These are phyloP conservation scores for Tulasnella sp. DNA, from an alignment of 768 basidiomycete species.

Conservation along the genomic window DNA sequence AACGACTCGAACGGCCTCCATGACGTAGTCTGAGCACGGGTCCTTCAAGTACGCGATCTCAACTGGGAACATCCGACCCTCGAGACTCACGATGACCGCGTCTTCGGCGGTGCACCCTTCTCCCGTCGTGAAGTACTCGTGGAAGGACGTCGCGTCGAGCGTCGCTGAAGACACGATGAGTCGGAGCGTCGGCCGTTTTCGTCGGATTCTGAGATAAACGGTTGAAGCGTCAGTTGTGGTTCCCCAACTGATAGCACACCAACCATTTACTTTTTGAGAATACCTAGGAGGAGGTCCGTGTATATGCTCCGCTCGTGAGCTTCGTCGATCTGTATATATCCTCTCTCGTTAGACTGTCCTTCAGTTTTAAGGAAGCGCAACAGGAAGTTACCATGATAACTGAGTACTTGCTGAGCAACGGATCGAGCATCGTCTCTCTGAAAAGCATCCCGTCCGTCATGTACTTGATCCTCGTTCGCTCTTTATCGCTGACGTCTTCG, in stretches of 20 bases:
- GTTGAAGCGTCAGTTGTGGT: slow-evolving; percentile 85
- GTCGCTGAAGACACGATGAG: slow-evolving; percentile 98
- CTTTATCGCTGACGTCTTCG: slow-evolving; percentile 26
- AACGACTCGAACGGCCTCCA: slow-evolving; percentile 95
- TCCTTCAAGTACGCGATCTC: slow-evolving; percentile 98
- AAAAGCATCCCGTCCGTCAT: slow-evolving; percentile 35
- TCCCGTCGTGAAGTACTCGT: slow-evolving; percentile 98
- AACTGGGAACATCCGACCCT: slow-evolving; percentile 98
- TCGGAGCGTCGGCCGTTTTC: slow-evolving; percentile 84
- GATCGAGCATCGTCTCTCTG: slow-evolving; percentile 26
- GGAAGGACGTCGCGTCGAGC: slow-evolving; percentile 98
- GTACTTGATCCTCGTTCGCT: slow-evolving; percentile 32
- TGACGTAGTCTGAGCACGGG: slow-evolving; percentile 93
- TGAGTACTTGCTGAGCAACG: slow-evolving; percentile 29
- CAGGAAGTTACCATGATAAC: slow-evolving; percentile 33
- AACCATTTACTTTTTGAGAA: slow-evolving; percentile 41
- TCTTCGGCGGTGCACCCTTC: no score
- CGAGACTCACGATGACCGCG: slow-evolving; percentile 95
- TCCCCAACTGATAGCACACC: slow-evolving; percentile 78
- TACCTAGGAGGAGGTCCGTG: slow-evolving; percentile 35
- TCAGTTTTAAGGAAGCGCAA: no score
- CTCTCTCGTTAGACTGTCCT: no score
- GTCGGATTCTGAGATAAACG: slow-evolving; percentile 67
- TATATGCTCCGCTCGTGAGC: slow-evolving; percentile 36
- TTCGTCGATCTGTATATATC: no score